Percentiles rank a stretch among this genome's conserved stretches.
Evolutionary conservation across 768 basidiomycete species (phyloP).

Genomic region (Lactarius indigo): DNA sequence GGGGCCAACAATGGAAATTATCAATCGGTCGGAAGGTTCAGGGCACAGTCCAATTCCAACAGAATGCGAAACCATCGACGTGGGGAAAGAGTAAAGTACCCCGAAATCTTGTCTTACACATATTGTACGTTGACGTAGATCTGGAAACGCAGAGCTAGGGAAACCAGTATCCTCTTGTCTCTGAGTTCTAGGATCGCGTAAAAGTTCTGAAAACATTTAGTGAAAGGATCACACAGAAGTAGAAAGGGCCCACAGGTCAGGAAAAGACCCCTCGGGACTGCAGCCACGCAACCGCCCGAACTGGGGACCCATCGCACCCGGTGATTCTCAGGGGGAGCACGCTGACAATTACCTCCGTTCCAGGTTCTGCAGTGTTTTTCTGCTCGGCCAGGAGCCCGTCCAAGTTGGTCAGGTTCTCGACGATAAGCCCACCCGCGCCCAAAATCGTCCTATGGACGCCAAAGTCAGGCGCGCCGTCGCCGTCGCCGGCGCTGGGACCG

Average conservation of each 20-base stretch:
- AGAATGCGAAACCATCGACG: not conserved
- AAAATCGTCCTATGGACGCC: slow-evolving; percentile 28
- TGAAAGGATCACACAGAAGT: not conserved
- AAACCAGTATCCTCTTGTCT: not conserved
- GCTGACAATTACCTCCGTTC: slow-evolving; percentile 23
- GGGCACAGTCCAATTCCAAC: not conserved
- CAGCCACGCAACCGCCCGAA: slow-evolving; percentile 30
- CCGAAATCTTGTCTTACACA: not conserved
- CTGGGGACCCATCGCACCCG: slow-evolving; percentile 31
- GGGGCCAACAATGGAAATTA: slow-evolving; percentile 7
- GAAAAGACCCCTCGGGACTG: not conserved
- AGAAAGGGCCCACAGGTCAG: not conserved
- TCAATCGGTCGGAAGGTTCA: not conserved
- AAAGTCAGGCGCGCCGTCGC: slow-evolving; percentile 17
- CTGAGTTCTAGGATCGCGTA: not conserved
- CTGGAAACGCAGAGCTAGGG: not conserved
- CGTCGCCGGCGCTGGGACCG: not conserved
- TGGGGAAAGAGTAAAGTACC: not conserved
- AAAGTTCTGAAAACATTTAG: not conserved
- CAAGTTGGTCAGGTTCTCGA: slow-evolving; percentile 31
- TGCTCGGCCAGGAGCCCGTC: slow-evolving; percentile 21
- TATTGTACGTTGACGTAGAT: not conserved
- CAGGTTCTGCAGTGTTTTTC: not conserved
- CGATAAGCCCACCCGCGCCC: slow-evolving; percentile 29
- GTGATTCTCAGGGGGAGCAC: slow-evolving; percentile 29